phyloP scores from a whole-genome alignment of 73 alveolate species.

The Uronychia setigera region DNA sequence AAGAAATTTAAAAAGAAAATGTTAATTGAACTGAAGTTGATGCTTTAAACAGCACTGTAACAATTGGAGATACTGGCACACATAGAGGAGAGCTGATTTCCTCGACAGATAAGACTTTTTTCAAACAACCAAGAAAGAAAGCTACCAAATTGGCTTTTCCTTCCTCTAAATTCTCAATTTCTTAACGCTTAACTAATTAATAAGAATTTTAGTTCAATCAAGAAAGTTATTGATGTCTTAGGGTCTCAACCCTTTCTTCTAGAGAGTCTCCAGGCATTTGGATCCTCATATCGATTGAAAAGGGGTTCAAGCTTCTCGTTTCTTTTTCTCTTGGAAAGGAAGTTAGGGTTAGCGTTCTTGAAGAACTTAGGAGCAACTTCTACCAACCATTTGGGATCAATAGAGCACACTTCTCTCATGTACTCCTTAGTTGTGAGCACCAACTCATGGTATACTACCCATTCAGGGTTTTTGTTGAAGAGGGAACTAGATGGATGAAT shows the following conservation, averaged over 20 bases:
- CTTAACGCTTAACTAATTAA: too few relatives aligned
- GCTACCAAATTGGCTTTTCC: too few relatives aligned
- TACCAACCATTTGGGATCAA: constrained; percentile 98
- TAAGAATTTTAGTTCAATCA: too few relatives aligned
- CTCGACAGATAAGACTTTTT: too few relatives aligned
- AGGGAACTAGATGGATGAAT: constrained; percentile 99
- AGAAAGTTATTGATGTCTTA: background rate
- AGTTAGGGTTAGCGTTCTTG: constrained; percentile 82
- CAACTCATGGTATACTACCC: constrained; percentile 97
- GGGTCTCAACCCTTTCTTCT: constrained; percentile 98
- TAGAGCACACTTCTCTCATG: constrained; percentile 96
- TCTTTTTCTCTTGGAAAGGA: constrained; percentile 91
- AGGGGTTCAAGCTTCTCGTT: constrained; percentile 97
- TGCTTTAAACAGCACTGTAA: too few relatives aligned
- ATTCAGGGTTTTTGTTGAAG: constrained; percentile 98
- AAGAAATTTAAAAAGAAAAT: too few relatives aligned
- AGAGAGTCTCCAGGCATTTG: constrained; percentile 99
- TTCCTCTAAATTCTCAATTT: too few relatives aligned
- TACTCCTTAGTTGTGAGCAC: constrained; percentile 98
- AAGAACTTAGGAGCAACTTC: constrained; percentile 99
- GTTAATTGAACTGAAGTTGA: too few relatives aligned
- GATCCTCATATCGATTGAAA: constrained; percentile 98
- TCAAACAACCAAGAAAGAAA: too few relatives aligned
- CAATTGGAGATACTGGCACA: too few relatives aligned
- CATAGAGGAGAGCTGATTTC: too few relatives aligned